A percentile compares a stretch with the other conserved stretches of the same genome.
Evolutionary conservation across 176 grass and related monocot species (phyloP).

Genomic region (Cymbopogon citratus): DNA sequence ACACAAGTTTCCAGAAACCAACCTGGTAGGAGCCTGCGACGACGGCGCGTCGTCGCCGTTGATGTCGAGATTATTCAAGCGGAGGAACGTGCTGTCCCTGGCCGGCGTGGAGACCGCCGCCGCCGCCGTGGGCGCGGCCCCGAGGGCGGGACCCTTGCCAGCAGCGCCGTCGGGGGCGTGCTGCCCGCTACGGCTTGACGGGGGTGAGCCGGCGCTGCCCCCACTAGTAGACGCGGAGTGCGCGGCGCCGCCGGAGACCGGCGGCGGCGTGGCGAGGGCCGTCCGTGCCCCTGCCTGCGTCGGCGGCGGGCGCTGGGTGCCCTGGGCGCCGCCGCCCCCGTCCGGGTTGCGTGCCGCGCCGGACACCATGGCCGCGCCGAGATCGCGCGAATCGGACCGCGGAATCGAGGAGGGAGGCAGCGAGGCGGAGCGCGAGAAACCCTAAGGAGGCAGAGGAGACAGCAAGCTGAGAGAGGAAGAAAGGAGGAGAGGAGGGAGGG

Average conservation of each 20-base stretch:
- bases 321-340: not conserved
- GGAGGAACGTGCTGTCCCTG: conserved; percentile 57
- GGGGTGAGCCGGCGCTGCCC: conserved; percentile 66
- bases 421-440: conserved; percentile 30
- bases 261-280: not conserved
- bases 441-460: conserved; percentile 36
- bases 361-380: conserved; percentile 25
- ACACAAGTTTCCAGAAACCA: not conserved
- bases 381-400: conserved; percentile 6
- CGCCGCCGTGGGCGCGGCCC: not conserved
- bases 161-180: conserved; percentile 7
- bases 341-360: conserved; percentile 14
- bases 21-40: conserved; percentile 63
- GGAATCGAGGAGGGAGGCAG: conserved; percentile 10
- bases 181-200: conserved; percentile 58
- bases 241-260: conserved; percentile 34
- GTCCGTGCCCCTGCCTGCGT: not conserved
- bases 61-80: conserved; percentile 71
- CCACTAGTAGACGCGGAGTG: conserved; percentile 76
- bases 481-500: not conserved
- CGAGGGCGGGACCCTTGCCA: not conserved
- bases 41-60: conserved; percentile 67
- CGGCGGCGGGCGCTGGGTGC: not conserved
- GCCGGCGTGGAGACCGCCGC: conserved; percentile 42
- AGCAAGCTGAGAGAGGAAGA: not conserved